Evolutionary conservation across 805 yeast genomes (phyloP).

Genomic region (Candida methanosorbosa): DNA sequence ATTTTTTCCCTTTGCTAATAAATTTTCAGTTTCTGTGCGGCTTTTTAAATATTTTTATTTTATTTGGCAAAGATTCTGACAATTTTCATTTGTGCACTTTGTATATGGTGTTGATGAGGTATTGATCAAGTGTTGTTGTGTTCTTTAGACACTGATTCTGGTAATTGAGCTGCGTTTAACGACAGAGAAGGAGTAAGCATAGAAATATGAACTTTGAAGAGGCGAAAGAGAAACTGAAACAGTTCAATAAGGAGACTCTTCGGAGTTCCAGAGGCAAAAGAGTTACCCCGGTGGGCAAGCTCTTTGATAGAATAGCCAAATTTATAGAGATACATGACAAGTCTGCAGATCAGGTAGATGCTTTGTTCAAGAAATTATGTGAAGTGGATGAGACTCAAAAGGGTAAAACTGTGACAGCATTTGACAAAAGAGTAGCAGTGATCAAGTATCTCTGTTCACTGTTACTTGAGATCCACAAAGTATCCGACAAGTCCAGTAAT

Average conservation of each 20-base stretch:
- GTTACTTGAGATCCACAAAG: constrained; percentile 30
- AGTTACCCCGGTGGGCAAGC: constrained; percentile 22
- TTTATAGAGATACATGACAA: constrained; percentile 4
- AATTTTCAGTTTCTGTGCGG: too few relatives aligned
- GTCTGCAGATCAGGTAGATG: constrained; percentile 4
- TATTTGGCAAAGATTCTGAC: too few relatives aligned
- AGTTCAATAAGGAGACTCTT: constrained; percentile 12
- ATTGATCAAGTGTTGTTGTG: too few relatives aligned
- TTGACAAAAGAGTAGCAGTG: constrained; percentile 15
- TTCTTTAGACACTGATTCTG: too few relatives aligned
- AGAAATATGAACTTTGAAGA: constrained; percentile 6
- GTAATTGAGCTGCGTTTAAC: too few relatives aligned
- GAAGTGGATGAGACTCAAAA: background rate
- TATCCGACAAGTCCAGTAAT: constrained; percentile 26
- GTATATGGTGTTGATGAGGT: too few relatives aligned
- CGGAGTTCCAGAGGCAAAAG: constrained; percentile 17
- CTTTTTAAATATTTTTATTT: too few relatives aligned
- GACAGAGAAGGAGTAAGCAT: too few relatives aligned
- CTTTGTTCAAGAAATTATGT: constrained; percentile 4
- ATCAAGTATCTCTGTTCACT: constrained; percentile 27
- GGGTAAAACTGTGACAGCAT: background rate
- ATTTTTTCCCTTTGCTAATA: too few relatives aligned
- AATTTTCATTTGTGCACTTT: too few relatives aligned
- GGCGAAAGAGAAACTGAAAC: constrained; percentile 13
- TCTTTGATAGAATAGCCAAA: constrained; percentile 19